Base-by-base conservation (phyloP, 2,329 filamentous ascomycete species). In the Calonectria pseudoturangicola region DNA sequence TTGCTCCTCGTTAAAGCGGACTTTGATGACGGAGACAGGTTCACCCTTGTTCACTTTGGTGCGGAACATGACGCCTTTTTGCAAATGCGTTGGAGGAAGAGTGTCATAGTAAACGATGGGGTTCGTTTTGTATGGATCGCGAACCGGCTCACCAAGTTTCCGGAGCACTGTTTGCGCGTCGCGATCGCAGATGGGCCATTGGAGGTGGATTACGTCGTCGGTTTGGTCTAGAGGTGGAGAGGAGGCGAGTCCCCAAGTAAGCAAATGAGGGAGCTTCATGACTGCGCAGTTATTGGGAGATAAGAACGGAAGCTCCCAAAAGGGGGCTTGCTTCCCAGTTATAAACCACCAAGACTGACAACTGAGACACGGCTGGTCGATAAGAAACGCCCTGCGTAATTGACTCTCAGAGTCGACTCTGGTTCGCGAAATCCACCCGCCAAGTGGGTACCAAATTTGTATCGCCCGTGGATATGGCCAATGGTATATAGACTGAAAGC, bases 51-150 rank as follows among this genome's bases (percentile, higher is more conserved):
- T 60, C 1, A 60, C 54, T 21, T 60, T 60, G 8, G 54, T 60
- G 36, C 54, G 54, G 21, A 60, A 60, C 54, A 60, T 60, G 33
- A 60, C 21, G 15, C 54, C 54, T 60, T 41, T 33, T 41, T 60
- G 54, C 33, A 16, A 2, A 21, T 60, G 36, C 1, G 36, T 60
- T 15, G 54, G 54, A 4, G 54, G 54, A 6, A 60, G 33, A 2
- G 54, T 60, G 21, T 60, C 54, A 18, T 41, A 60, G 54, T 60
- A 60, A 2, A 60, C 54, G 13, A 60, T 60, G 1, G 54, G 54
- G 15, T 60, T 60, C 13, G 33, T 18, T 16, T 60, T 60, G 54
- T 60, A 60, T 9, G 54, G 54, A 21, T 60, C 54, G 33, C 54
- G 54, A 18, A 36, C 7, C n/a, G 36, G 30, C 21, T 60, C 54